Conservation (phyloP, 2,329 filamentous ascomycete genomes). For the Hypoxylon sp. region DNA sequence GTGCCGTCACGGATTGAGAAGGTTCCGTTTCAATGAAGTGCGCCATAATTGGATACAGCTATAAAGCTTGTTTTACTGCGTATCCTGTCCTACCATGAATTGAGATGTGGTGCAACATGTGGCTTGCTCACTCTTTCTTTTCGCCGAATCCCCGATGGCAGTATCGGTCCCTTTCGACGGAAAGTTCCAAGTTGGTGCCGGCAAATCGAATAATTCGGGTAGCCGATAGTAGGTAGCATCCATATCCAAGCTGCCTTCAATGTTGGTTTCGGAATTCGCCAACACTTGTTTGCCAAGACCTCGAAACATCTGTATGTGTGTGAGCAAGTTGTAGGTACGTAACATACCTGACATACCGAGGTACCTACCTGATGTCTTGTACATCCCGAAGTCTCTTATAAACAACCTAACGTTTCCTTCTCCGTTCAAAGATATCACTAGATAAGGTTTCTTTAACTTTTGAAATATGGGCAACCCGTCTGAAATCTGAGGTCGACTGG, state of each 20-base stretch:
- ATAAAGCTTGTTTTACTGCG: conserved; percentile 6
- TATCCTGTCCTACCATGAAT: not conserved
- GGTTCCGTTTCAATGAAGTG: conserved; percentile 32
- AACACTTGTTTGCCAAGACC: not conserved
- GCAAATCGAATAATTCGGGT: not conserved
- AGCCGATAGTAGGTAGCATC: not conserved
- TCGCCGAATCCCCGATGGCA: not conserved
- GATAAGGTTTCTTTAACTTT: not conserved
- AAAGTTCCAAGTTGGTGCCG: not conserved
- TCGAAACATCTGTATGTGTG: not conserved
- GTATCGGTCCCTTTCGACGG: not conserved
- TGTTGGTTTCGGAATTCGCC: not conserved
- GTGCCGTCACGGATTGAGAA: conserved; percentile 25
- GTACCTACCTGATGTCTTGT: not conserved
- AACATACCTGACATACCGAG: conserved; percentile 1
- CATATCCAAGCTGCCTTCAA: not conserved
- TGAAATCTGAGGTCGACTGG: not conserved
- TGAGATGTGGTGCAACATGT: not conserved
- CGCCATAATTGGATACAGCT: conserved; percentile 17
- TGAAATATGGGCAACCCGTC: not conserved
- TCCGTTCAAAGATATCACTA: not conserved
- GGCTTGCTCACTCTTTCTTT: conserved; percentile 24
- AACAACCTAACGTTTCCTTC: not conserved
- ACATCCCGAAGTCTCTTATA: not conserved
- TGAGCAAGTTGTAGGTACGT: not conserved